Percentiles rank a stretch among this genome's conserved stretches.
phyloP scores from a whole-genome alignment of 169 alveolate genomes.

The Cryptosporidium bovis region DNA sequence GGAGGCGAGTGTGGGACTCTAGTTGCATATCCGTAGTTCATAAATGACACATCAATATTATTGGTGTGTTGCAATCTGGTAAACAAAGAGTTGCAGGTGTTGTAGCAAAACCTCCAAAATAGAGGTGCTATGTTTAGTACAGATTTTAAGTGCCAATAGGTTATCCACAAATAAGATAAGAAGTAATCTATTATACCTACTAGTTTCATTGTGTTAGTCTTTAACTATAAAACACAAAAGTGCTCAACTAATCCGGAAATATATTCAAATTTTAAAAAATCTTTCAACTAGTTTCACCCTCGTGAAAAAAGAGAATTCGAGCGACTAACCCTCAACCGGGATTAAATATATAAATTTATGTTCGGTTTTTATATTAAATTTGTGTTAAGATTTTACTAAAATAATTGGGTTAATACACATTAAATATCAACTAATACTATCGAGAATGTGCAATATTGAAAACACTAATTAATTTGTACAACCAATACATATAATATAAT shows the following conservation, averaged over 20 bases:
- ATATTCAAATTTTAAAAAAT: too few species aligned
- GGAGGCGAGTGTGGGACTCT: slow-evolving; percentile 66
- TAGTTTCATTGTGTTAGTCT: slow-evolving; percentile 9
- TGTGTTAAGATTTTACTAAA: too few species aligned
- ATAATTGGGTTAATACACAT: too few species aligned
- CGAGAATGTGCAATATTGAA: too few species aligned
- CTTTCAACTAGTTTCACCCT: neutral
- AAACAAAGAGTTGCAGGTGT: slow-evolving; percentile 54
- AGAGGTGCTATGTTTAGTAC: slow-evolving; percentile 53
- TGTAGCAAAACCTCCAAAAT: slow-evolving; percentile 68
- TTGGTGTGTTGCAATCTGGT: slow-evolving; percentile 53
- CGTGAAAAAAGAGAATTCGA: slow-evolving; percentile 1
- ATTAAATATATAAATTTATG: neutral
- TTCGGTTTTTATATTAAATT: neutral
- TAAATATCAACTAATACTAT: too few species aligned
- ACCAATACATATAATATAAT: too few species aligned
- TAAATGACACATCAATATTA: slow-evolving; percentile 65
- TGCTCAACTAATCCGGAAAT: too few species aligned
- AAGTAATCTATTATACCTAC: slow-evolving; percentile 24
- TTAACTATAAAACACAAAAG: too few species aligned
- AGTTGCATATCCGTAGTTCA: slow-evolving; percentile 71
- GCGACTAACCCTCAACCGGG: slow-evolving; percentile 18
- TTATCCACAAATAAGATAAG: slow-evolving; percentile 31
- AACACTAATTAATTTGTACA: too few species aligned
- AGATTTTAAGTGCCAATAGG: slow-evolving; percentile 69